Percentiles rank a stretch among this genome's conserved stretches.
phyloP scores from a whole-genome alignment of 1,284 basidiomycete genomes.

The Trichosporon sp. region DNA sequence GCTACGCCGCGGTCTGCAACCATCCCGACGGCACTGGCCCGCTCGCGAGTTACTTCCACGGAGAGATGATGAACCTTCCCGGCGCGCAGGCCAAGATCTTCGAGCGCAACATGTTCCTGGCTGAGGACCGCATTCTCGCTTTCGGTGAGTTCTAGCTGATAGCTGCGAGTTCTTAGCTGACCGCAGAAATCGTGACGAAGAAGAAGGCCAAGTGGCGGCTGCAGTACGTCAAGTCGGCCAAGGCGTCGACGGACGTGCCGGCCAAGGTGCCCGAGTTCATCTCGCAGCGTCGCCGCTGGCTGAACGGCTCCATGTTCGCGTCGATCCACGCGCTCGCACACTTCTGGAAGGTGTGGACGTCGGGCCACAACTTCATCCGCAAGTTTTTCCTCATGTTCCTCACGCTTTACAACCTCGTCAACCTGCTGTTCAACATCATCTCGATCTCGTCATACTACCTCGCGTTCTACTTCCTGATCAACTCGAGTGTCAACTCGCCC shows the following conservation, averaged over 20 bases:
- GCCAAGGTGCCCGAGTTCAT: slow-evolving; percentile 74
- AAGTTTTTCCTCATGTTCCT: slow-evolving; percentile 69
- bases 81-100: slow-evolving; percentile 42
- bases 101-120: slow-evolving; percentile 85
- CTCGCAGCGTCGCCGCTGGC: slow-evolving; percentile 81
- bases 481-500: slow-evolving; percentile 57
- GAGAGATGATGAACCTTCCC: slow-evolving; percentile 68
- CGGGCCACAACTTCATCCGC: slow-evolving; percentile 80
- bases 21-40: slow-evolving; percentile 78
- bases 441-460: slow-evolving; percentile 65
- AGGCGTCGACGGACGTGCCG: slow-evolving; percentile 72
- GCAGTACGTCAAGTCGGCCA: slow-evolving; percentile 86
- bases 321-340: slow-evolving; percentile 79
- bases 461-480: slow-evolving; percentile 58
- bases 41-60: slow-evolving; percentile 84
- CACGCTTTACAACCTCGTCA: slow-evolving; percentile 44
- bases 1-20: slow-evolving; percentile 77
- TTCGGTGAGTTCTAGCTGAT: slow-evolving; percentile 26
- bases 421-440: slow-evolving; percentile 54
- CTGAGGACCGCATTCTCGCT: slow-evolving; percentile 53
- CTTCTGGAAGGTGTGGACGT: slow-evolving; percentile 81
- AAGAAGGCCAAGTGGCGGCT: slow-evolving; percentile 56
- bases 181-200: slow-evolving; percentile 41
- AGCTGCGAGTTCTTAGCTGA: slow-evolving; percentile 7
- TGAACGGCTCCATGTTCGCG: slow-evolving; percentile 67